phyloP scores from a whole-genome alignment of 2,329 filamentous ascomycete species.

The Fusarium ramigenum region DNA sequence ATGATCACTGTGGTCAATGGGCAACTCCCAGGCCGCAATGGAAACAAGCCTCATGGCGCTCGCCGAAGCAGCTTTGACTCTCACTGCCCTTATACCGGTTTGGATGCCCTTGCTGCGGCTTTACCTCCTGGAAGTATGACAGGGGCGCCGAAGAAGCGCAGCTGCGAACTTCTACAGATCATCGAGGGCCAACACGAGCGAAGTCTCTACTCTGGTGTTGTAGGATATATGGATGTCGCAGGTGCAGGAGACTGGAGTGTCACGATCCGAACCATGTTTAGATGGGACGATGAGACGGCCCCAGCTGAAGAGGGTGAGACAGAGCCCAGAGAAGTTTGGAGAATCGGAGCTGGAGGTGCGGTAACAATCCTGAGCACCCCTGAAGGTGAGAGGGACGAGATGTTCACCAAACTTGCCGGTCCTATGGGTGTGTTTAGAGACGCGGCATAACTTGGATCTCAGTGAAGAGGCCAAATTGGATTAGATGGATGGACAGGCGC shows the following conservation, averaged over 20 bases:
- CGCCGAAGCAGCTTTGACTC: conserved; percentile 5
- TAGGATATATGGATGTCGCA: conserved; percentile 88
- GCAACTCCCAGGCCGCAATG: conserved; percentile 53
- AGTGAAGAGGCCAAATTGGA: background rate
- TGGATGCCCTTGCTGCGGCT: conserved; percentile 79
- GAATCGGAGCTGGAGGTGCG: conserved; percentile 88
- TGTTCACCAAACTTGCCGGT: conserved; percentile 78
- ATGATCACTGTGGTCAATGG: conserved; percentile 91
- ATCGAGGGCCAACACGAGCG: conserved; percentile 72
- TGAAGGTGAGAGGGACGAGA: conserved; percentile 87
- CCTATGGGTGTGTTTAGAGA: conserved; percentile 61
- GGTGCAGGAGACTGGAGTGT: conserved; percentile 92
- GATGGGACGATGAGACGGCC: conserved; percentile 69
- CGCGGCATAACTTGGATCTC: conserved; percentile 35
- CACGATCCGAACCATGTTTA: conserved; percentile 84
- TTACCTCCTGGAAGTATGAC: conserved; percentile 96
- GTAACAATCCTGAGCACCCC: conserved; percentile 86
- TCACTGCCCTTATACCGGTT: conserved; percentile 60
- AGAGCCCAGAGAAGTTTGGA: conserved; percentile 71
- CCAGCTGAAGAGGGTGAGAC: conserved; percentile 42
- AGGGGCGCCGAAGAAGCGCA: conserved; percentile 92
- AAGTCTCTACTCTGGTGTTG: conserved; percentile 85
- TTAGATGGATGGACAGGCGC: background rate
- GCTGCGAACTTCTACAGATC: conserved; percentile 79
- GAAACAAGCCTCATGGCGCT: conserved; percentile 19